Evolutionary conservation across 805 yeast genomes (phyloP).

Genomic region (Millerozyma acaciae): DNA sequence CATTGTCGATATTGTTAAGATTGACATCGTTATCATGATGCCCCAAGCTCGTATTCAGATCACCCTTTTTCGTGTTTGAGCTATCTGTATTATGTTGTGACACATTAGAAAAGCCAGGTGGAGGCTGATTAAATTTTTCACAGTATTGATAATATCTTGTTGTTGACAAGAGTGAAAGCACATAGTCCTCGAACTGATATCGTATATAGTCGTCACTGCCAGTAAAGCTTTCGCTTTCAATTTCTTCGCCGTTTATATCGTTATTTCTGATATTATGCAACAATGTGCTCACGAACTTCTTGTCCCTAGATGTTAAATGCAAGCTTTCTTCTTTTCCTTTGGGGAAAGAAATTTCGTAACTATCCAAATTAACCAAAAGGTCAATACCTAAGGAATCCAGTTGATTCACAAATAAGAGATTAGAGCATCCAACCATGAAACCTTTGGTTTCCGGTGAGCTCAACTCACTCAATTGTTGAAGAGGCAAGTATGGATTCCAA

Average conservation of each 20-base stretch:
- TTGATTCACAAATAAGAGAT: slow-evolving; percentile 70
- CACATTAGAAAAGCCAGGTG: slow-evolving; percentile 35
- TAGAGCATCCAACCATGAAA: slow-evolving; percentile 84
- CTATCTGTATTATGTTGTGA: not conserved
- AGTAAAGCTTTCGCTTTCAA: slow-evolving; percentile 24
- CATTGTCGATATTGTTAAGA: slow-evolving; percentile 17
- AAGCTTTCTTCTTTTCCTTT: slow-evolving; percentile 31
- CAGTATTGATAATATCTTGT: slow-evolving; percentile 65
- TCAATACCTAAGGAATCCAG: slow-evolving; percentile 58
- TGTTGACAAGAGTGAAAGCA: slow-evolving; percentile 69
- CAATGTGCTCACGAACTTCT: slow-evolving; percentile 66
- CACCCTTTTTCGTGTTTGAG: slow-evolving; percentile 1
- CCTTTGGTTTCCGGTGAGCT: slow-evolving; percentile 51
- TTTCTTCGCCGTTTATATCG: slow-evolving; percentile 33
- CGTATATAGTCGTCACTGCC: slow-evolving; percentile 80
- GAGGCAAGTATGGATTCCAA: slow-evolving; percentile 90
- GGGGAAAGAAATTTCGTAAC: slow-evolving; percentile 44
- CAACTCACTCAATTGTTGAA: slow-evolving; percentile 83
- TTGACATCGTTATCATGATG: slow-evolving; percentile 10
- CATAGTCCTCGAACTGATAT: slow-evolving; percentile 84
- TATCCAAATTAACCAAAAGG: slow-evolving; percentile 68
- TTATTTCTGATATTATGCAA: slow-evolving; percentile 45
- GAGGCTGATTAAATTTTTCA: slow-evolving; percentile 31
- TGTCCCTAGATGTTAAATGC: slow-evolving; percentile 48
- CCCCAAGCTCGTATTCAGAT: not conserved